phyloP scores from a whole-genome alignment of 1,284 basidiomycete species.

The Sporisorium graminicola region DNA sequence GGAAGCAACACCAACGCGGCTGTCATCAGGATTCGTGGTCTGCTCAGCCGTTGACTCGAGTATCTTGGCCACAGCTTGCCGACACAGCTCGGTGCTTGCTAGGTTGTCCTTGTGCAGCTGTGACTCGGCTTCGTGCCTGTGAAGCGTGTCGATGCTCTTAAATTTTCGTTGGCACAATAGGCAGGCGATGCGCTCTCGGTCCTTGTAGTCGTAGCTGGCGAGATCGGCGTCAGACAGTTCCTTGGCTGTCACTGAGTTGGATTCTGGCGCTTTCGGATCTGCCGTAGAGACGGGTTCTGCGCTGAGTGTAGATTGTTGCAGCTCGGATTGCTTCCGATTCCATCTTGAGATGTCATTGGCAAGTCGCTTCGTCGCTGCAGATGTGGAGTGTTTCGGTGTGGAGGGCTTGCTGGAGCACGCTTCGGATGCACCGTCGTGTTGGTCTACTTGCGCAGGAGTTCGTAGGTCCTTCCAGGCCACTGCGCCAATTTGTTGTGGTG shows the following conservation, averaged over 20 bases:
- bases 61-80: slow-evolving; percentile 28
- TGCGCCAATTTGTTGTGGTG: not conserved
- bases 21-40: not conserved
- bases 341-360: slow-evolving; percentile 41
- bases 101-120: slow-evolving; percentile 47
- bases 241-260: not conserved
- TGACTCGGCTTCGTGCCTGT: slow-evolving; percentile 36
- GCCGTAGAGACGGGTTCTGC: not conserved
- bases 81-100: slow-evolving; percentile 22
- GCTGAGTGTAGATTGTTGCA: slow-evolving; percentile 12
- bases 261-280: not conserved
- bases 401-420: not conserved
- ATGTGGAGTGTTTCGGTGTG: not conserved
- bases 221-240: slow-evolving; percentile 22
- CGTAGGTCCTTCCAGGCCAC: slow-evolving; percentile 25
- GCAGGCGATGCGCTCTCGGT: slow-evolving; percentile 37
- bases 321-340: slow-evolving; percentile 47
- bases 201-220: slow-evolving; percentile 34
- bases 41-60: slow-evolving; percentile 5
- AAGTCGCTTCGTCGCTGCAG: slow-evolving; percentile 31
- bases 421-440: not conserved
- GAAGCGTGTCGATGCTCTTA: slow-evolving; percentile 42
- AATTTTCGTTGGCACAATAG: slow-evolving; percentile 55
- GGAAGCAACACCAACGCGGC: not conserved
- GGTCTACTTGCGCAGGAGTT: not conserved